Evolutionary conservation across 2,329 filamentous ascomycete species (phyloP), one percentile per base, ranked within the genome.

Genomic region (Hypoxylon sp.): DNA sequence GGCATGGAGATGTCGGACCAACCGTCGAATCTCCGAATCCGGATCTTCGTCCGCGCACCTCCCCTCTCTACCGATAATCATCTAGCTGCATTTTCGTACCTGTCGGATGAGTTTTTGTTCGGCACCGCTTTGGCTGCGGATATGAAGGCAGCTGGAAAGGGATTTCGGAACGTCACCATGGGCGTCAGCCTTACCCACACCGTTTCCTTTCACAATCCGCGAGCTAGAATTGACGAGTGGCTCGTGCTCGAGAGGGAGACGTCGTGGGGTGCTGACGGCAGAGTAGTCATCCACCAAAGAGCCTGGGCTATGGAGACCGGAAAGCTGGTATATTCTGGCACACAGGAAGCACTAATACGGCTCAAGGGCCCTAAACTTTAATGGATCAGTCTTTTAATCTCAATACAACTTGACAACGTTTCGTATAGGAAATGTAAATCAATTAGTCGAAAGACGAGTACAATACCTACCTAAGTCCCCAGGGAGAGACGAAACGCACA

Each of bases 261-360:
- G 5, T 31, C 36, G 4, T 59, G 53, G 52, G 59, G 45, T 15
- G 46, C 43, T n/a, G 42, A 59, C 26, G 52, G 58, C 5, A 47
- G 58, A 12, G 45, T 56, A 2, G 41, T 59, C 13, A 27, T 61
- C 4, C 50, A 56, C 15, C 55, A 55, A 35, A 38, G 36, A 2
- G 25, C 51, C 13, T 59, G 55, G 58, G 32, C 46, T 12, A 12
- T 34, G 27, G 19, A 32, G n/a, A 45, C 35, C 15, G 55, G 58
- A 1, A 36, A 45, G 2, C 42, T 61, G 12, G 46, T 57, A 15
- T 30, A 59, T 38, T 23, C 43, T 3, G 43, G 48, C 7, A 27
- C 32, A 2, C 58, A 59, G 37, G 58, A 61, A 44, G 58, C 41
- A 19, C 16, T 53, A 15, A 13, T 51, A 4, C 29, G 58, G 21